Evolutionary conservation across 257 asterid genomes (phyloP), one percentile per base, ranked within the genome.

Genomic region (Nicotiana noctiflora): DNA sequence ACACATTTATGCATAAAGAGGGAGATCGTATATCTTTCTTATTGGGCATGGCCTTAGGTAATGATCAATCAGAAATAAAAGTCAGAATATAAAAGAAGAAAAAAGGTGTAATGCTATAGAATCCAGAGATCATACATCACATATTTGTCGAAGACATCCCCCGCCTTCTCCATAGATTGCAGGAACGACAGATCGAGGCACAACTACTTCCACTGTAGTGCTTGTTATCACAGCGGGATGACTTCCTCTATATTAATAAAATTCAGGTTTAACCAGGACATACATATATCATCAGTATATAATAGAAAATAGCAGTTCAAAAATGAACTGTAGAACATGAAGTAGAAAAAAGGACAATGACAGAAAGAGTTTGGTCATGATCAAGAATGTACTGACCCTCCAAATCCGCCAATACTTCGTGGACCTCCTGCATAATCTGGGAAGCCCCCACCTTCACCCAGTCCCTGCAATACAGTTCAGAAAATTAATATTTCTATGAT

Each of bases 131-230:
- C 51, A 40, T 57, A 95, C 99, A 97, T 92, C 97, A n/a, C 94
- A 94, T 82, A 95, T 91, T 84, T 89, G 94, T 83, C 91, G 87
- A 29, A 95, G 86, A 85, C 98, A 95, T 63, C 94, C 98, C 84
- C 99, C 99, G 60, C 87, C 97, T 82, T 91, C 95, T 60, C 98
- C 99, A 84, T 89, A 91, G 82, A 95, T 92, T 55, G 94, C 94
- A 84, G 97, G 97, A 87, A 95, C 94, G 82, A 87, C 97, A 75
- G 89, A 88, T 82, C 97, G 91, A 74, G 99, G 99, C 82, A 93
- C 97, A 77, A 92, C 96, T 17, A 95, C 99, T 90, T 95, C 98
- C 87, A 93, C 85, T 29, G 94, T 93, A 40, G 99, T 95, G 93
- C 86, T 95, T 76, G 99, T 95, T 82, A 92, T 91, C 77, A 92